Base-by-base conservation (phyloP, 768 basidiomycete genomes). In the Agrocybe praecox region DNA sequence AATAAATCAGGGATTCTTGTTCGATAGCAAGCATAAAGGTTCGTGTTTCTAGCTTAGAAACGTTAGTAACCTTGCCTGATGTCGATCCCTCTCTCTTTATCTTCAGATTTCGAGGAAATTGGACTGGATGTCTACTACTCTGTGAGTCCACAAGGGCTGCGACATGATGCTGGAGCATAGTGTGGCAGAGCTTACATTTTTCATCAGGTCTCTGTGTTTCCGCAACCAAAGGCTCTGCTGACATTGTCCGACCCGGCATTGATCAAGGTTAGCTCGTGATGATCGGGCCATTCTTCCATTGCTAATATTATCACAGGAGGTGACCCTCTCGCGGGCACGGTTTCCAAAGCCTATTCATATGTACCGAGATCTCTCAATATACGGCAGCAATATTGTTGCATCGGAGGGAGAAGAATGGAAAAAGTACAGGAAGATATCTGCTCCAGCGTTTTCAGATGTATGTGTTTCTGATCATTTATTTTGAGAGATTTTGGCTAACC, bases 331-430 rank as follows among this genome's bases (percentile, higher is more conserved):
- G n/a, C 73, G 82, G 15, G 70, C 74, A 4, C 77, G 76, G 7
- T 87, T 85, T 59, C 79, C 80, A 0, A 87, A 86, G 60, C 79
- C 82, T 4, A 57, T 79, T 0, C 58, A 72, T 4, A 61, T 69
- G 21, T 87, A 86, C 61, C 54, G 34, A 1, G 52, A 70, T 9
- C 62, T 87, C 17, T 52, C 68, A 0, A 73, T 82, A 56, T 88
- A 79, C 61, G 87, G 87, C 14, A 61, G 62, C 6, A 88, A 88
- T 59, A 80, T 87, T 46, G 75, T 88, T 18, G 78, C 77, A 2
- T 80, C 82, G 0, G 86, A 88, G 62, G 83, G 80, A 18, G 79
- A 81, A 2, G 75, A 81, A 50, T 88, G 85, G 86, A 85, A 85
- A 64, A 77, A 76, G 18, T 84, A 85, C 58, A 70, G 84, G 44